Percentiles rank a stretch among this genome's conserved stretches.
Evolutionary conservation across 495 filamentous ascomycete species (phyloP).

Genomic region (Tuber indicum): DNA sequence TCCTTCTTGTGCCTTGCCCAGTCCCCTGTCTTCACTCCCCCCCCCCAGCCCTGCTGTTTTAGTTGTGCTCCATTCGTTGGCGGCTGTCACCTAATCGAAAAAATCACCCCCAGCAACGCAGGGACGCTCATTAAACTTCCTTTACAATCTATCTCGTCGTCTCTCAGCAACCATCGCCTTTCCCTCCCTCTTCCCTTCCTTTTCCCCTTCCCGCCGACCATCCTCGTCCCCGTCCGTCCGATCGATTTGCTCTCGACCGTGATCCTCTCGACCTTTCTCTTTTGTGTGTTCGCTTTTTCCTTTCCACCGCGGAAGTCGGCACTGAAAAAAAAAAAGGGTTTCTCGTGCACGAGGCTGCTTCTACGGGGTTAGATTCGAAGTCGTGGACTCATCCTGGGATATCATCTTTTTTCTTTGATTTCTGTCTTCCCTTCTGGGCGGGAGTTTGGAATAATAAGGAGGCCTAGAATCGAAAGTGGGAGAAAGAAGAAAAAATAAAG

Average conservation of each 20-base stretch:
- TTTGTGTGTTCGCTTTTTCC: conserved; percentile 19
- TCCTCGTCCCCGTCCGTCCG: conserved; percentile 22
- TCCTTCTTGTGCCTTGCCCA: conserved; percentile 33
- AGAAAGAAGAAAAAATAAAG: conserved; percentile 20
- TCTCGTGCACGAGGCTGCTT: conserved; percentile 22
- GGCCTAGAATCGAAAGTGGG: conserved; percentile 15
- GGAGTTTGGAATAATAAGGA: conserved; percentile 37
- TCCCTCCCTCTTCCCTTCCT: conserved; percentile 13
- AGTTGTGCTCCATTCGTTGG: conserved; percentile 38
- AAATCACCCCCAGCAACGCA: conserved; percentile 35
- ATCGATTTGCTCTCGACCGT: conserved; percentile 27
- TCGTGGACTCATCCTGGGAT: conserved; percentile 25
- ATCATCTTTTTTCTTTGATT: conserved; percentile 33
- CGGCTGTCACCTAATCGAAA: conserved; percentile 37
- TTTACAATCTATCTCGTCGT: conserved; percentile 41
- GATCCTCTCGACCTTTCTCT: conserved; percentile 25
- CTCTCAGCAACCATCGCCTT: conserved; percentile 23
- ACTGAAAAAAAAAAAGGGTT: conserved; percentile 7
- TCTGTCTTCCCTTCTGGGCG: conserved; percentile 33
- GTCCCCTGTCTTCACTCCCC: conserved; percentile 20
- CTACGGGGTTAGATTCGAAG: conserved; percentile 30
- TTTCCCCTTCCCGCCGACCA: conserved; percentile 21
- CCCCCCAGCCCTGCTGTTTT: conserved; percentile 38
- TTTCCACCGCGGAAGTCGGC: background rate
- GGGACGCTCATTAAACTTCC: conserved; percentile 42